Evolutionary conservation across 108 stramenopile genomes (phyloP).

Genomic region (Hondaea fermentalgiana): DNA sequence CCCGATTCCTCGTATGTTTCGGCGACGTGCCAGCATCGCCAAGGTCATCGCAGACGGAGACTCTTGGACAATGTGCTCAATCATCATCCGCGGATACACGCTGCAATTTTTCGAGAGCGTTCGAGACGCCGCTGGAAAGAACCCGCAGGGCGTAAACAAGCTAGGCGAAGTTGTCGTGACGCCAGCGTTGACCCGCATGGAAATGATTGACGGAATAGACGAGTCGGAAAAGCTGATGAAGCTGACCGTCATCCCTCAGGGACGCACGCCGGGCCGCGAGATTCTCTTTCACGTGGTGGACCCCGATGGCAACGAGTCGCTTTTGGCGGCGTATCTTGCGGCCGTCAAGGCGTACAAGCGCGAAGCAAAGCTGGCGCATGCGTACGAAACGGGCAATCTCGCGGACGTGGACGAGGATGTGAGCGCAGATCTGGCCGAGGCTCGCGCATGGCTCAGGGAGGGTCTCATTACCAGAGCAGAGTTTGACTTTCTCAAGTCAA

Average conservation of each 20-base stretch:
- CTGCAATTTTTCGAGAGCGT: background rate
- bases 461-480: background rate
- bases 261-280: background rate
- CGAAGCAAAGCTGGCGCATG: background rate
- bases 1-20: background rate
- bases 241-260: background rate
- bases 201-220: background rate
- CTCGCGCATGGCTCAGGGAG: background rate
- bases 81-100: background rate
- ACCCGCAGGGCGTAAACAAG: background rate
- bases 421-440: background rate
- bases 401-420: background rate
- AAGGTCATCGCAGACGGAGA: background rate
- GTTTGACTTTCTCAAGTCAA: background rate
- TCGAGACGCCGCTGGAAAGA: background rate
- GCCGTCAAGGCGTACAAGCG: background rate
- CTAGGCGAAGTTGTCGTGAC: background rate
- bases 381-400: background rate
- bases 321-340: background rate
- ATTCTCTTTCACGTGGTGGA: background rate
- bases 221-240: background rate
- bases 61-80: background rate
- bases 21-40: background rate
- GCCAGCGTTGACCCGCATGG: background rate
- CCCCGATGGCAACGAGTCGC: background rate